These are phyloP conservation scores for Sporormia fimetaria DNA, from an alignment of 495 filamentous ascomycete species.

Conservation along the genomic window DNA sequence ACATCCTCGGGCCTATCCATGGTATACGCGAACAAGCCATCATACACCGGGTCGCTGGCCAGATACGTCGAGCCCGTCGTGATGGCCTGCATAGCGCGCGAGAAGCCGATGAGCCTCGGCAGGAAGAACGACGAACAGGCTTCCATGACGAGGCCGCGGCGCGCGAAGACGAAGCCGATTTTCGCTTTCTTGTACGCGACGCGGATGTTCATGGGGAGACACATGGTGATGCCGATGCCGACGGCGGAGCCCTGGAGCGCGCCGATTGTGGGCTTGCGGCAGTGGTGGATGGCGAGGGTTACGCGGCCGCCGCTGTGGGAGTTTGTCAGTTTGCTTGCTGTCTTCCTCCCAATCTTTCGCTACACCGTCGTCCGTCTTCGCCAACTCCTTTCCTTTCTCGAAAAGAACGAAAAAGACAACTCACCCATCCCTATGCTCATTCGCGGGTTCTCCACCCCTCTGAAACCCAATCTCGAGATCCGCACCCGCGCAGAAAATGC, in stretches of 20 bases:
- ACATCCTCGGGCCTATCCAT: conserved; percentile 41
- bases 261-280: conserved; percentile 52
- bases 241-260: conserved; percentile 57
- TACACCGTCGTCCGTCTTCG: too few relatives aligned
- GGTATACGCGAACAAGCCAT: conserved; percentile 46
- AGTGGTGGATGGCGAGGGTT: conserved; percentile 48
- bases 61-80: conserved; percentile 38
- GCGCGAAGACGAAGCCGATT: conserved; percentile 55
- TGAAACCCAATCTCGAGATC: conserved; percentile 48
- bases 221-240: conserved; percentile 58
- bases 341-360: not conserved
- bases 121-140: conserved; percentile 54
- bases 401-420: conserved; percentile 1
- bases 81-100: conserved; percentile 49
- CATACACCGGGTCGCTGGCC: conserved; percentile 36
- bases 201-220: conserved; percentile 48
- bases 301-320: conserved; percentile 42
- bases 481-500: conserved; percentile 55
- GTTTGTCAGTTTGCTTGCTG: not conserved
- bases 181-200: conserved; percentile 44
- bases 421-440: conserved; percentile 41
- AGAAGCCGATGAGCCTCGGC: conserved; percentile 47
- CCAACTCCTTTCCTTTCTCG: not conserved
- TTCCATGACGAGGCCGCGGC: conserved; percentile 52
- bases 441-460: conserved; percentile 25